Base-by-base conservation (phyloP, 371 early-diverging fungal species). In the Zychaea mexicana region DNA sequence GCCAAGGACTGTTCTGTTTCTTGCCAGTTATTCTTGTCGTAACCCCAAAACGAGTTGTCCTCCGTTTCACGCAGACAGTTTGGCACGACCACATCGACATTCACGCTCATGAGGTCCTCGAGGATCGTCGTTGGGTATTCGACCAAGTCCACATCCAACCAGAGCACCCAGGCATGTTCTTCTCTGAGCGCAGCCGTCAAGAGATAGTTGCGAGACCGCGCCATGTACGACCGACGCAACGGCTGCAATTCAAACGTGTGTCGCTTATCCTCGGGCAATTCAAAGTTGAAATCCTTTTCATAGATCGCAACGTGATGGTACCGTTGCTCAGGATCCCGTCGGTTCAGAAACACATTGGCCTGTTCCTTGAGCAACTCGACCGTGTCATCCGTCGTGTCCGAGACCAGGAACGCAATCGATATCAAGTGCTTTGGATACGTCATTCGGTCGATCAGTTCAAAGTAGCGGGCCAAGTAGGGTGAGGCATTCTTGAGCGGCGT, bases 1-100 rank as follows among this genome's bases (percentile, higher is more conserved):
- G 73, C 79, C 30, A 72, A 63, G 38, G 86, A 85, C 30, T 76
- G 74, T 24, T 73, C 69, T 0, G 90, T 90, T 62, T 90, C 90
- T 61, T 84, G 78, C 88, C 88, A 90, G 55, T 88, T 88, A 53
- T 90, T 88, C 70, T 83, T 86, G 52, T 90, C 90, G 60, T 90
- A 90, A n/a, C 74, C 81, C 81, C 81, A 81, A 32, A 81, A 81
- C 5, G 67, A 70, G 33, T 66, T 64, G 32, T 73, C 74, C 46
- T 79, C 81, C 24, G 76, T 74, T 39, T 82, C 76, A 36, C 83
- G 66, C 26, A 86, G 69, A 54, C 87, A 86, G 57, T 85, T 85
- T 46, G 87, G 87, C 3, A 84, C 87, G 1, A 85, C 77, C 19
- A 86, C 76, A 61, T 86, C 87, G 24, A 69, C 81, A 68, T 85